Conservation (phyloP, 1,284 basidiomycete genomes). For the Sparassis latifolia region DNA sequence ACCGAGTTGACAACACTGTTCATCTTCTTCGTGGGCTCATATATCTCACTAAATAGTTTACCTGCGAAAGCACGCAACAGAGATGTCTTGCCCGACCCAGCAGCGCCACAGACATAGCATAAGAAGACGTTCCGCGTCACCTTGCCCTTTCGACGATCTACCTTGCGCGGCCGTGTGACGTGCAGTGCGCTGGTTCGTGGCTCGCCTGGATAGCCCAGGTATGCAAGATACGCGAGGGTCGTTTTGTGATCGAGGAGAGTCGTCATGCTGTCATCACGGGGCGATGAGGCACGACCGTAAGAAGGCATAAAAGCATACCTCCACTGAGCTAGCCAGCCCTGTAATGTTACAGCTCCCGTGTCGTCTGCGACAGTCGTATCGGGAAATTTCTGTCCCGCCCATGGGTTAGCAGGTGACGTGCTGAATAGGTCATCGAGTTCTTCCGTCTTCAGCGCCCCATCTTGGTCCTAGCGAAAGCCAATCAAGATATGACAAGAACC, state of each 20-base stretch:
- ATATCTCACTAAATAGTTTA: conserved; percentile 65
- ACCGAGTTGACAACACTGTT: conserved; percentile 93
- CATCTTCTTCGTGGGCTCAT: conserved; percentile 86
- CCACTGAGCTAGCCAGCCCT: conserved; percentile 99
- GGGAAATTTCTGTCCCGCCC: conserved; percentile 81
- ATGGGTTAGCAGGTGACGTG: conserved; percentile 93
- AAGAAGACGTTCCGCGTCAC: conserved; percentile 87
- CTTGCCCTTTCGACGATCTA: conserved; percentile 84
- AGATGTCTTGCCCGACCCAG: conserved; percentile 93
- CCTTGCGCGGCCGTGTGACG: conserved; percentile 76
- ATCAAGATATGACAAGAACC: not conserved
- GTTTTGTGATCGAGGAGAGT: conserved; percentile 90
- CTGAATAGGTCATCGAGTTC: conserved; percentile 89
- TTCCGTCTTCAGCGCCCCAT: conserved; percentile 83
- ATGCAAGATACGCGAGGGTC: conserved; percentile 94
- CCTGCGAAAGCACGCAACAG: conserved; percentile 82
- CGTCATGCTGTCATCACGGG: conserved; percentile 69
- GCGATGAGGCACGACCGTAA: not conserved
- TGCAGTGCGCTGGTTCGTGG: conserved; percentile 76
- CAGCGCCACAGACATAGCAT: conserved; percentile 91
- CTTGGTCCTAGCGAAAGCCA: conserved; percentile 65
- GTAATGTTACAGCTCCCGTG: conserved; percentile 85
- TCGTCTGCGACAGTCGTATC: conserved; percentile 90
- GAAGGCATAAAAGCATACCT: conserved; percentile 46
- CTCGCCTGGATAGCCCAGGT: conserved; percentile 79